Base-by-base conservation (phyloP, 345 rosid species). In the Acer yangbiense region DNA sequence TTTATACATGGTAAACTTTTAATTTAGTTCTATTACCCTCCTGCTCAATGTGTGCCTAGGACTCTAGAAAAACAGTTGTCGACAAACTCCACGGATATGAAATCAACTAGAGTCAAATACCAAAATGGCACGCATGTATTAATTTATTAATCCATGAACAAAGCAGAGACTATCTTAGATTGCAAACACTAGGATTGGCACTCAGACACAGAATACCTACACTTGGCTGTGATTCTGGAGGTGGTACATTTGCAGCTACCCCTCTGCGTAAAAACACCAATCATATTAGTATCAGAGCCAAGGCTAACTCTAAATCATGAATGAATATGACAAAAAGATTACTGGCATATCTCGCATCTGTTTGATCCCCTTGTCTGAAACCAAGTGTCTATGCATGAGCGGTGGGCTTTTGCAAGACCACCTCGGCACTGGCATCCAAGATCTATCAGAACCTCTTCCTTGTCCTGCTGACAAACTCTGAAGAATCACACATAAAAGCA, bases 281-380 rank as follows among this genome's bases (percentile, higher is more conserved):
- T 44, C 9, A 78, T 64, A 46, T 79, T 52, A 81, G 32, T 29
- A 67, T 62, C 35, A 27, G 27, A 29, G 32, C 63, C 0, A 44
- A 71, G 25, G 65, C 43, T 9, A 72, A 50, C 71, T 50, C 21
- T 64, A 29, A 41, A 66, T 16, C 2, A 18, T 21, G 18, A 71
- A 52, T 46, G 35, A 68, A 68, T n/a, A 58, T 70, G 6, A 35
- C n/a, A 48, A 77, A 77, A 27, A 55, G 11, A 84, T 89, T 86
- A 90, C 95, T 88, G 93, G 92, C 98, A 95, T 75, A 95, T 95
- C 85, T 95, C 94, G 32, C 98, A 95, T 79, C 80, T 89, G 84
- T 93, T 95, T 69, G 98, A 90, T 72, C 98, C 98, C 84, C 82
- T 95, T 43, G 94, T 86, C 54, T 80, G 89, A 78, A 95, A 95